Percentiles rank a stretch among this genome's conserved stretches.
Evolutionary conservation across 768 basidiomycete species (phyloP).

Genomic region (Strobilomyces confusus): DNA sequence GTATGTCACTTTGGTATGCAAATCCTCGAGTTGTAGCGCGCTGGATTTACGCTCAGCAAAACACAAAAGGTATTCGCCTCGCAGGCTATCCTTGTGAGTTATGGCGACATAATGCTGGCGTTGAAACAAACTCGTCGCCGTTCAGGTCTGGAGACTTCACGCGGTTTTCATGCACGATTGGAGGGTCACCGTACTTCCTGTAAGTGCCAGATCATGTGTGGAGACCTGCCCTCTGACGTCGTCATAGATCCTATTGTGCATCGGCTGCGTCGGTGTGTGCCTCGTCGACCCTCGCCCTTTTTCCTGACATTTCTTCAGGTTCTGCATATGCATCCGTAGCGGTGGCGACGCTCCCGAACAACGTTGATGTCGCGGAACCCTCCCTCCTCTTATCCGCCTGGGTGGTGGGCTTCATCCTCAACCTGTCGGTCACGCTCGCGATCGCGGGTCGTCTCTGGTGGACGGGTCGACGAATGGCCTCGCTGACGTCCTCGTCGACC

Average conservation of each 20-base stretch:
- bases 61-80: not conserved
- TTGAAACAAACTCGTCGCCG: not conserved
- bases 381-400: not conserved
- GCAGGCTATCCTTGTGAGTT: not conserved
- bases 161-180: not conserved
- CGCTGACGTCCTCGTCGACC: not conserved
- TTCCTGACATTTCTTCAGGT: not conserved
- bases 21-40: not conserved
- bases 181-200: not conserved
- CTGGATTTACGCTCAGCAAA: not conserved
- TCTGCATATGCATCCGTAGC: not conserved
- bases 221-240: not conserved
- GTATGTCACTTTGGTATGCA: not conserved
- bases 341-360: not conserved
- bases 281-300: not conserved
- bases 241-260: not conserved
- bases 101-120: too few relatives aligned
- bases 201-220: not conserved
- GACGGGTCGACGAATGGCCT: not conserved
- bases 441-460: not conserved
- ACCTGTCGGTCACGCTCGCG: not conserved
- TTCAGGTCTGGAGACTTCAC: slow-evolving; percentile 3
- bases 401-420: not conserved
- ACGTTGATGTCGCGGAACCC: not conserved
- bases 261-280: not conserved